Evolutionary conservation across 2,329 filamentous ascomycete genomes (phyloP).

Genomic region (Neofusicoccum parvum): DNA sequence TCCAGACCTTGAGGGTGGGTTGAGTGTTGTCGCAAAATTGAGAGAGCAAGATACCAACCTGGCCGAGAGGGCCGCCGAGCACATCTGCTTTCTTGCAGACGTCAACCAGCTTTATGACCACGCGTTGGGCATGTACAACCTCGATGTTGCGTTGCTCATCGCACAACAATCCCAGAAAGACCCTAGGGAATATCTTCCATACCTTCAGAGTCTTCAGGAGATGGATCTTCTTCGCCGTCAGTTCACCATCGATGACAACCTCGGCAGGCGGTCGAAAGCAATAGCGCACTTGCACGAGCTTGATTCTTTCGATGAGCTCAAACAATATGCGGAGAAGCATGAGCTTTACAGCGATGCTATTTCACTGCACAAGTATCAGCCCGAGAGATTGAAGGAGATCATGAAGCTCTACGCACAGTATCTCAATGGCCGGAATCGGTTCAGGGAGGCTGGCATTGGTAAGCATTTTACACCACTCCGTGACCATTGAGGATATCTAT

Average conservation of each 20-base stretch:
- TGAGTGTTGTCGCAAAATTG: constrained; percentile 76
- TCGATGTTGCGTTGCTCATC: constrained; percentile 85
- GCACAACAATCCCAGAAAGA: constrained; percentile 97
- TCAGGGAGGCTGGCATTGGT: constrained; percentile 78
- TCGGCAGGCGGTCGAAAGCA: constrained; percentile 76
- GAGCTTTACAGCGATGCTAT: constrained; percentile 77
- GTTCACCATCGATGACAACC: constrained; percentile 87
- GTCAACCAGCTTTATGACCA: constrained; percentile 90
- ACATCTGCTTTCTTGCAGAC: constrained; percentile 96
- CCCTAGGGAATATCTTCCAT: constrained; percentile 91
- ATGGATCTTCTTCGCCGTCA: constrained; percentile 70
- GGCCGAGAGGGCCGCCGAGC: constrained; percentile 87
- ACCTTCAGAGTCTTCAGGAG: constrained; percentile 83
- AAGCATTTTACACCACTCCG: constrained; percentile 22
- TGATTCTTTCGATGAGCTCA: constrained; percentile 74
- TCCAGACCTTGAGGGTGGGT: constrained; percentile 83
- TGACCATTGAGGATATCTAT: background rate
- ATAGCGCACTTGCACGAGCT: constrained; percentile 74
- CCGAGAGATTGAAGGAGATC: constrained; percentile 64
- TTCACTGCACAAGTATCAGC: constrained; percentile 80
- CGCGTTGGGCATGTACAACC: constrained; percentile 85
- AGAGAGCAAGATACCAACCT: constrained; percentile 63
- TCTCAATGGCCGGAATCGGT: constrained; percentile 73
- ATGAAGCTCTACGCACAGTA: constrained; percentile 78
- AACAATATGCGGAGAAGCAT: constrained; percentile 77